Conservation (phyloP, 257 asterid species). For the Orobanche coerulescens region DNA sequence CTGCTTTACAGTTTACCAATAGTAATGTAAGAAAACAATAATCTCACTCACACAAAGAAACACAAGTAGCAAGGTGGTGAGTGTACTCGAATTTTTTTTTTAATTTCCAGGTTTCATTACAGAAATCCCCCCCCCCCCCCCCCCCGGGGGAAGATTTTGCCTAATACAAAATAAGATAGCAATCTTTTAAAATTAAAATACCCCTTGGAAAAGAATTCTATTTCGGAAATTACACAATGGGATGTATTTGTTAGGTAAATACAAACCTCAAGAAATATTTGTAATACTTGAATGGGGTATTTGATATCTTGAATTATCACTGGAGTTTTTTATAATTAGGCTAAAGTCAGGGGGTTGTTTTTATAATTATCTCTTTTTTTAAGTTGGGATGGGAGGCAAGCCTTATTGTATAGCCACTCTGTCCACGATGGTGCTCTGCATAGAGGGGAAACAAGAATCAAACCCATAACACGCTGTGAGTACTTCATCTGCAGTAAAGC, state of each 20-base stretch:
- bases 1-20: slow-evolving; percentile 35
- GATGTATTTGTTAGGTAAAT: neutral
- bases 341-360: neutral
- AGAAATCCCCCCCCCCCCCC: no score
- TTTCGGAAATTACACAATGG: neutral
- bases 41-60: neutral
- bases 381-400: slow-evolving; percentile 13
- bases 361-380: no score
- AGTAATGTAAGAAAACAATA: neutral
- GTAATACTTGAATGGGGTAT: neutral
- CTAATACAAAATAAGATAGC: neutral
- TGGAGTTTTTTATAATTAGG: neutral
- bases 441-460: slow-evolving; percentile 90
- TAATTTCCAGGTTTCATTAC: neutral
- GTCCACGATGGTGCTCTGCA: slow-evolving; percentile 98
- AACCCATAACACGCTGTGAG: slow-evolving; percentile 67
- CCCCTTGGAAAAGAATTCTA: neutral
- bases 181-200: neutral
- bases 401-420: slow-evolving; percentile 96
- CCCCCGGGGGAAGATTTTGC: no score
- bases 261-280: neutral
- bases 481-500: slow-evolving; percentile 56
- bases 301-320: neutral
- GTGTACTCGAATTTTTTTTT: neutral
- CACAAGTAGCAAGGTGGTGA: neutral